Conservation (phyloP, 2,329 filamentous ascomycete species). For the Hypoxylon sp. region DNA sequence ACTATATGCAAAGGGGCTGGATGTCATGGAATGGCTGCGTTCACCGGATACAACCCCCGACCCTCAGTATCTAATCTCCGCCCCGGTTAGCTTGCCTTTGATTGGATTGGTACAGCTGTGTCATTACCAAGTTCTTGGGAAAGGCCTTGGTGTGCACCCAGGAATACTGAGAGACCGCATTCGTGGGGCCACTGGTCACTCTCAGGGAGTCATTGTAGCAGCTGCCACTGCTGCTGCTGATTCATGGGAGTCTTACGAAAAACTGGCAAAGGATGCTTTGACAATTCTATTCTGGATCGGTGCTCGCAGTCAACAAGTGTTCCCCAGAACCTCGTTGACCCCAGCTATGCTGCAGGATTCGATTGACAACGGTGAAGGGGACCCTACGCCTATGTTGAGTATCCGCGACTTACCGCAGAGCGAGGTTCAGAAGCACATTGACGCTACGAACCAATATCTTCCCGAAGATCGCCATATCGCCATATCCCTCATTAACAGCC, state of each 20-base stretch:
- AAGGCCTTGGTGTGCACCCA: conserved; percentile 88
- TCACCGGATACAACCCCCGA: conserved; percentile 91
- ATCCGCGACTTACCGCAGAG: conserved; percentile 91
- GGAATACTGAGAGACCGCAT: conserved; percentile 88
- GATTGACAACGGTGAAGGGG: conserved; percentile 92
- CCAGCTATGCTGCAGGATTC: conserved; percentile 94
- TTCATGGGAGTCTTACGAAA: conserved; percentile 92
- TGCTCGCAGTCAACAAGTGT: conserved; percentile 95
- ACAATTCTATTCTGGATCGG: conserved; percentile 99
- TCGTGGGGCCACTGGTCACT: conserved; percentile 92
- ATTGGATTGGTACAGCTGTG: conserved; percentile 97
- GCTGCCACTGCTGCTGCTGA: conserved; percentile 91
- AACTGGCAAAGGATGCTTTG: conserved; percentile 82
- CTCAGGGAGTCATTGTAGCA: conserved; percentile 94
- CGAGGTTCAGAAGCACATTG: conserved; percentile 95
- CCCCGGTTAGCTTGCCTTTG: conserved; percentile 93
- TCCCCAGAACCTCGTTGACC: conserved; percentile 92
- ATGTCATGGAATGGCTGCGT: conserved; percentile 93
- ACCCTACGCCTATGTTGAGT: conserved; percentile 96
- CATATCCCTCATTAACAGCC: conserved; percentile 96
- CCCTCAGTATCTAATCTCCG: conserved; percentile 92
- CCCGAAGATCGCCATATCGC: conserved; percentile 92
- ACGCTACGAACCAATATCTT: conserved; percentile 96
- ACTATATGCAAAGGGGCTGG: conserved; percentile 96
- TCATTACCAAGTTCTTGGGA: conserved; percentile 95